phyloP scores from a whole-genome alignment of 2,329 filamentous ascomycete genomes.

The Lasiodiplodia theobromae region DNA sequence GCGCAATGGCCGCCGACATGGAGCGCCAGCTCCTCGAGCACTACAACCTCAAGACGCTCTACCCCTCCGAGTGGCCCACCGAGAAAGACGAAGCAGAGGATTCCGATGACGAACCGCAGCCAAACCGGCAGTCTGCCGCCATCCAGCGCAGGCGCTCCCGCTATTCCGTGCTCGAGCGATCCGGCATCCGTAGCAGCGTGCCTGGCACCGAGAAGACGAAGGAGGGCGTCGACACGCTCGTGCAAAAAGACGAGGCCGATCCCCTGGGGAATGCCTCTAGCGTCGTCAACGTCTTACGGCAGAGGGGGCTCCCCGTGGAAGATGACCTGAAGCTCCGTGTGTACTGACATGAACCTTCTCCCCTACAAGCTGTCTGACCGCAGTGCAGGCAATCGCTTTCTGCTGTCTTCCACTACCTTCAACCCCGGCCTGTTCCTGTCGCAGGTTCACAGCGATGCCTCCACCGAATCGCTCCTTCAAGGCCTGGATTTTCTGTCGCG shows the following conservation, averaged over 20 bases:
- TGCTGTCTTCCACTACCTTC: constrained; percentile 95
- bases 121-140: constrained; percentile 33
- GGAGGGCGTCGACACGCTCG: constrained; percentile 75
- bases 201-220: constrained; percentile 72
- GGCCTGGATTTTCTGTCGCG: constrained; percentile 86
- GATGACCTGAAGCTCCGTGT: constrained; percentile 80
- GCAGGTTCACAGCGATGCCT: constrained; percentile 85
- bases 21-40: constrained; percentile 84
- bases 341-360: constrained; percentile 42
- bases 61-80: constrained; percentile 84
- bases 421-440: constrained; percentile 91
- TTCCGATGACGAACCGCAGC: constrained; percentile 46
- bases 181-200: constrained; percentile 71
- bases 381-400: constrained; percentile 81
- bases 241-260: constrained; percentile 91
- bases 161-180: constrained; percentile 83
- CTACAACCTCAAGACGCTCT: constrained; percentile 82
- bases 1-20: constrained; percentile 30
- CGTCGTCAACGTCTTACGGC: constrained; percentile 80
- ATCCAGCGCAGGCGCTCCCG: constrained; percentile 57
- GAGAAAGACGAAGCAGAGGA: constrained; percentile 76
- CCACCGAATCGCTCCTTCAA: constrained; percentile 78
- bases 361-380: background rate
- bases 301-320: constrained; percentile 79
- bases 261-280: constrained; percentile 88